phyloP scores from a whole-genome alignment of 2,329 filamentous ascomycete genomes.

The Hymenoscyphus infarciens region DNA sequence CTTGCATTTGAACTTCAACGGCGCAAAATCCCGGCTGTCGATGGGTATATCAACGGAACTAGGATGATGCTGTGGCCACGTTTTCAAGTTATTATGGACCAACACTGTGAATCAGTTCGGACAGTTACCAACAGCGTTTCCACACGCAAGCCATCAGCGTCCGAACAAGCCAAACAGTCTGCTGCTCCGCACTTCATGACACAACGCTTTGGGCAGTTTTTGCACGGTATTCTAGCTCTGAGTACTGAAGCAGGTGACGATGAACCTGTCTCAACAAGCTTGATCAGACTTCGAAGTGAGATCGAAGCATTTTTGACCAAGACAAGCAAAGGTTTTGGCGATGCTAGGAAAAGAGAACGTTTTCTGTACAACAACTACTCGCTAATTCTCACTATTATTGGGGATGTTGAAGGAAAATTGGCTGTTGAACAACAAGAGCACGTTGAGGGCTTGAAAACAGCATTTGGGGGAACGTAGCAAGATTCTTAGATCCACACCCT shows the following conservation, averaged over 20 bases:
- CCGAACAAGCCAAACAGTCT: slow-evolving; percentile 58
- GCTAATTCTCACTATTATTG: slow-evolving; percentile 87
- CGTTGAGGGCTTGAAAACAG: slow-evolving; percentile 64
- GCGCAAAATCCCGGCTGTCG: slow-evolving; percentile 81
- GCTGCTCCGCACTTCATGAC: slow-evolving; percentile 88
- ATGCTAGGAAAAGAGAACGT: slow-evolving; percentile 75
- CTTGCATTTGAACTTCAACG: slow-evolving; percentile 92
- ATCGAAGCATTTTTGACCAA: slow-evolving; percentile 80
- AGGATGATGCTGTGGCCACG: slow-evolving; percentile 97
- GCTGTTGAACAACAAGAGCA: slow-evolving; percentile 70
- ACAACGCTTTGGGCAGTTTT: slow-evolving; percentile 90
- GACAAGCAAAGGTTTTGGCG: slow-evolving; percentile 70
- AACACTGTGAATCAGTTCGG: slow-evolving; percentile 84
- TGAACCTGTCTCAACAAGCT: slow-evolving; percentile 81
- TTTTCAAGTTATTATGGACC: slow-evolving; percentile 90
- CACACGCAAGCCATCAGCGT: slow-evolving; percentile 41
- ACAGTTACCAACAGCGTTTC: slow-evolving; percentile 52
- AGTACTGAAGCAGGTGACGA: slow-evolving; percentile 91
- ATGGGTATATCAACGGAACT: slow-evolving; percentile 89
- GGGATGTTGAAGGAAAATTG: slow-evolving; percentile 70
- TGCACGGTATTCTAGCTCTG: slow-evolving; percentile 78
- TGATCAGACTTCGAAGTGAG: slow-evolving; percentile 73
- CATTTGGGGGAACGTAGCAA: slow-evolving; percentile 42
- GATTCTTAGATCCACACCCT: neutral
- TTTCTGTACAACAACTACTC: slow-evolving; percentile 97